Percentiles rank a stretch among this genome's conserved stretches.
Conservation (phyloP, 208 protist species). For the Crithidia fasciculata region DNA sequence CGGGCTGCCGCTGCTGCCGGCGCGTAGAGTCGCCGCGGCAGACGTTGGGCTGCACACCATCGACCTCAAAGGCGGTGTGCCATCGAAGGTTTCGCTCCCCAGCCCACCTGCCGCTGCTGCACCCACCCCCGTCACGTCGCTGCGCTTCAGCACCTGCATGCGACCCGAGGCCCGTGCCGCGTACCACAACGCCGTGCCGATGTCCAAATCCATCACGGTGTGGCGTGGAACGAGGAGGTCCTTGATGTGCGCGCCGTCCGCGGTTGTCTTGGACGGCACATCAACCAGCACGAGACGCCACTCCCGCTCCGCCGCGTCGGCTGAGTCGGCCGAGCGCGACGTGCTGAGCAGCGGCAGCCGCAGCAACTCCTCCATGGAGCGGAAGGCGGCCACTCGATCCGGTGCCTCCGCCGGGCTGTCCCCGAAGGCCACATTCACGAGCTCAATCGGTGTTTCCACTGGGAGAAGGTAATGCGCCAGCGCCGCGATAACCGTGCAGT, state of each 20-base stretch:
- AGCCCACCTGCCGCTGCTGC: background rate
- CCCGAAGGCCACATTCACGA: slow-evolving; percentile 95
- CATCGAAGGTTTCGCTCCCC: slow-evolving; percentile 3
- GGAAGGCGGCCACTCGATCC: slow-evolving; percentile 83
- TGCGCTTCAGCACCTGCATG: slow-evolving; percentile 65
- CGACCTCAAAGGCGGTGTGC: slow-evolving; percentile 12
- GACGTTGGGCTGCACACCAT: slow-evolving; percentile 3
- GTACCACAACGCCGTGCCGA: slow-evolving; percentile 95
- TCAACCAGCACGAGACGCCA: slow-evolving; percentile 93
- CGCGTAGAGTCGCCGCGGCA: background rate
- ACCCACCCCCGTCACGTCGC: slow-evolving; percentile 28
- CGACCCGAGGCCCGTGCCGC: slow-evolving; percentile 83
- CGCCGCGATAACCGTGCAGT: slow-evolving; percentile 93
- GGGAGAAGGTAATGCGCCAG: slow-evolving; percentile 88
- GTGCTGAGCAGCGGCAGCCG: slow-evolving; percentile 52
- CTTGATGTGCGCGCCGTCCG: slow-evolving; percentile 54
- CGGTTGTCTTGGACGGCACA: slow-evolving; percentile 47
- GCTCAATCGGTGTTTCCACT: slow-evolving; percentile 87
- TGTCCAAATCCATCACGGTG: slow-evolving; percentile 96
- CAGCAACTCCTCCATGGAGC: slow-evolving; percentile 82
- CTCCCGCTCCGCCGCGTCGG: slow-evolving; percentile 45
- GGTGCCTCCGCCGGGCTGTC: slow-evolving; percentile 73
- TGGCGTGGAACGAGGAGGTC: slow-evolving; percentile 76
- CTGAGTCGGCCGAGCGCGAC: background rate
- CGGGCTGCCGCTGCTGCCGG: background rate